Conservation (phyloP, 2,329 filamentous ascomycete species). For the Akanthomyces dipterigenus region DNA sequence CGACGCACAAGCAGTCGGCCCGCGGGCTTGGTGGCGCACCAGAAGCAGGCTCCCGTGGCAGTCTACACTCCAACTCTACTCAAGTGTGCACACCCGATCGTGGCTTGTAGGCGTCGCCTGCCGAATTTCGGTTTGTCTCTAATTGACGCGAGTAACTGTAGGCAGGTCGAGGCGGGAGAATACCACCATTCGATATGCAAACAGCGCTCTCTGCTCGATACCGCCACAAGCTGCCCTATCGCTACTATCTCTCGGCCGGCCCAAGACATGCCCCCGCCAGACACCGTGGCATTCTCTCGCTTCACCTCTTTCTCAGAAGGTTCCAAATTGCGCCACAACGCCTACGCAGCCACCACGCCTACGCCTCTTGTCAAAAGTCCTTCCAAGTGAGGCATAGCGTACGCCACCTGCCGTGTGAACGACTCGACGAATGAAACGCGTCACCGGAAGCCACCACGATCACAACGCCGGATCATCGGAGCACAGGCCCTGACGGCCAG, state of each 20-base stretch:
- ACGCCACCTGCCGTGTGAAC: conserved; percentile 5
- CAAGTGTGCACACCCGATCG: not conserved
- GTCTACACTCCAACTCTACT: not conserved
- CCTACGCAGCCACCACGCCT: conserved; percentile 2
- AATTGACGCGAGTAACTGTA: not conserved
- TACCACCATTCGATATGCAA: not conserved
- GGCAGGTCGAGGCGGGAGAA: not conserved
- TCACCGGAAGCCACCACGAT: not conserved
- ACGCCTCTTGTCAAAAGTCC: conserved; percentile 9
- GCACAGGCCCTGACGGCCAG: not conserved
- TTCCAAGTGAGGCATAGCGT: not conserved
- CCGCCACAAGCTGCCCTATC: not conserved
- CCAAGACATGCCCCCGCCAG: not conserved
- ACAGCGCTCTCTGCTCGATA: not conserved
- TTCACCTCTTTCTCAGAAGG: not conserved
- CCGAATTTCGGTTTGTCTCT: not conserved
- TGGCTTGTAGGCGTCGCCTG: not conserved
- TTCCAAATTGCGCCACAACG: conserved; percentile 2
- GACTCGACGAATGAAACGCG: conserved; percentile 5
- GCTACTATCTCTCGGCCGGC: not conserved
- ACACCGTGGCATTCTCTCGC: not conserved
- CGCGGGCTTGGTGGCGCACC: conserved; percentile 2
- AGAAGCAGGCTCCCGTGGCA: not conserved
- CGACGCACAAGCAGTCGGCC: conserved; percentile 2
- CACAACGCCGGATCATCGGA: conserved; percentile 10